Evolutionary conservation across 23 red algal genomes (phyloP).

Genomic region (Gracilaria gracilis): DNA sequence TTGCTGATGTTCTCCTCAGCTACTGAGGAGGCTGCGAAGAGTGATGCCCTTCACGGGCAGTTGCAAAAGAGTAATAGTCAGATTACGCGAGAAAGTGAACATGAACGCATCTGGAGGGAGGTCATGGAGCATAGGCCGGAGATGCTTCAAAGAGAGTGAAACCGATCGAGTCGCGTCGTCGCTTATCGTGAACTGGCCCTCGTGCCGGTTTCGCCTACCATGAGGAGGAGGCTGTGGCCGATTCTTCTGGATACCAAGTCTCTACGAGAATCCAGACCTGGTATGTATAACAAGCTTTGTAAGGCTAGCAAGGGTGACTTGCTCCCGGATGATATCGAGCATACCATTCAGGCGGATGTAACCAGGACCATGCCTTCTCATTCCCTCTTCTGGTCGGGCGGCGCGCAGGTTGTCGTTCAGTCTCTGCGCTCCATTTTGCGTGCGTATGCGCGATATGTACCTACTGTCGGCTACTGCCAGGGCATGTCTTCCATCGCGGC

Average conservation of each 20-base stretch:
- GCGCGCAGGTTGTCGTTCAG: slow-evolving; percentile 86
- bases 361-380: slow-evolving; percentile 88
- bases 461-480: slow-evolving; percentile 95
- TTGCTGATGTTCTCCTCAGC: slow-evolving; percentile 70
- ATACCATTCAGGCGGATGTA: slow-evolving; percentile 90
- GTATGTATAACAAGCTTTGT: slow-evolving; percentile 48
- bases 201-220: slow-evolving; percentile 54
- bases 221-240: slow-evolving; percentile 64
- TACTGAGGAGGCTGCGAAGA: slow-evolving; percentile 52
- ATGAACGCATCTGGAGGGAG: slow-evolving; percentile 59
- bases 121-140: slow-evolving; percentile 55
- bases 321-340: slow-evolving; percentile 79
- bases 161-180: slow-evolving; percentile 60
- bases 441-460: slow-evolving; percentile 91
- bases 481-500: slow-evolving; percentile 95
- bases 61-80: slow-evolving; percentile 64
- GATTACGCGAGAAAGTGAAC: slow-evolving; percentile 51
- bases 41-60: slow-evolving; percentile 17
- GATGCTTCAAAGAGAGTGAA: slow-evolving; percentile 47
- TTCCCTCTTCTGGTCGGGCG: slow-evolving; percentile 90
- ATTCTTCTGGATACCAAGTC: slow-evolving; percentile 64
- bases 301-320: slow-evolving; percentile 39
- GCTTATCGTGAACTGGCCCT: slow-evolving; percentile 64
- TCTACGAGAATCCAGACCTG: slow-evolving; percentile 50
- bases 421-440: slow-evolving; percentile 83